These are phyloP conservation scores for Fusarium sp. DNA, from an alignment of 2,329 filamentous ascomycete genomes.

Conservation along the genomic window DNA sequence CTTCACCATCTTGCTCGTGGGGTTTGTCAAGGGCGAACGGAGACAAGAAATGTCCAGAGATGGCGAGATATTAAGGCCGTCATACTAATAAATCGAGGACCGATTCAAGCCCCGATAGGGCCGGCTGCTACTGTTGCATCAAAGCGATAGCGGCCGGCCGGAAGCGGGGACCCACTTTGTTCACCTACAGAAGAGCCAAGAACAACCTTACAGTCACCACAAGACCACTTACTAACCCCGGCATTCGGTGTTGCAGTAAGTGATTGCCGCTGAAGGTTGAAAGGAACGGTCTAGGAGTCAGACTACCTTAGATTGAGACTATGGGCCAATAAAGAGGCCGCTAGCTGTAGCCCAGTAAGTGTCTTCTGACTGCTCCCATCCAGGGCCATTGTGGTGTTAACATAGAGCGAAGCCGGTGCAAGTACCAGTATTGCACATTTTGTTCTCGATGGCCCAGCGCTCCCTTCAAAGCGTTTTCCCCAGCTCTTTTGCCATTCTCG, in stretches of 20 bases:
- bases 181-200: slow-evolving; percentile 12
- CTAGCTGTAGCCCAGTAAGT: not conserved
- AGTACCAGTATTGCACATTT: not conserved
- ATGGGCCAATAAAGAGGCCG: slow-evolving; percentile 3
- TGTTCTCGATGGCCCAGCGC: not conserved
- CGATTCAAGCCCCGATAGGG: slow-evolving; percentile 33
- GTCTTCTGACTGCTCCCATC: not conserved
- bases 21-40: slow-evolving; percentile 43
- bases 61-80: slow-evolving; percentile 15
- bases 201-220: not conserved
- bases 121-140: slow-evolving; percentile 27
- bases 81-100: slow-evolving; percentile 17
- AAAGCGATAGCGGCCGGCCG: slow-evolving; percentile 36
- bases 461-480: not conserved
- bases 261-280: slow-evolving; percentile 3
- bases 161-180: slow-evolving; percentile 24
- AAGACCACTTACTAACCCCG: slow-evolving; percentile 7
- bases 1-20: slow-evolving; percentile 49
- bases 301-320: not conserved
- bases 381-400: not conserved
- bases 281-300: not conserved
- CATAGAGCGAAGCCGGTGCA: not conserved
- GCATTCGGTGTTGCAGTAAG: slow-evolving; percentile 12
- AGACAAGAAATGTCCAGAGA: slow-evolving; percentile 16
- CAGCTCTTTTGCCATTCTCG: not conserved